Evolutionary conservation across 2,329 filamentous ascomycete genomes (phyloP), one percentile per base, ranked within the genome.

Genomic region (Bipolaris bicolor): DNA sequence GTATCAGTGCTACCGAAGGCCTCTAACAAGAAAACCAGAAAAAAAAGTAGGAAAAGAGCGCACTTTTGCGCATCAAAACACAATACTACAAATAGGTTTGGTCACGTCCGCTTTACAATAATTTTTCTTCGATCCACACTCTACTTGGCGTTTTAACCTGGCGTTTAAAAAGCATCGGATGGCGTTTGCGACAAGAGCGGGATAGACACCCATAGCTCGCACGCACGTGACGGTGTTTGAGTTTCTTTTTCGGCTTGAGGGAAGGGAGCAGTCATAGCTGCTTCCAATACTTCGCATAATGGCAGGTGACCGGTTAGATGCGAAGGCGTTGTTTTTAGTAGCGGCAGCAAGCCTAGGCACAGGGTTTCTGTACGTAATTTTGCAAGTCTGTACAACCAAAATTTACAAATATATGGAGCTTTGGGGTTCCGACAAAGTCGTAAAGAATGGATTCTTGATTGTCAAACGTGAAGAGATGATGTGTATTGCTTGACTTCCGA

Each of bases 41-140:
- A 66, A 67, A 68, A 68, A 67, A 66, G 48, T 57, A 65, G 62
- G 60, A 67, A 70, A 69, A 67, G 57, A 55, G 53, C 31, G 62
- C 48, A 20, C 22, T 36, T 5, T 49, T 57, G 22, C 46, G 45
- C 44, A 26, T 29, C 41, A 45, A 43, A 48, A 59, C 46, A 58
- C 58, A 61, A 44, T n/a, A 43, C 50, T 52, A 57, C 57, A 62
- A 60, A 60, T 51, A 60, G 57, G 52, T 60, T 62, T 62, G 57
- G 41, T 52, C 48, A 43, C 45, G 29, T 49, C 31, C 43, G 24
- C 29, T 55, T 50, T 33, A 44, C 48, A 39, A 40, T 55, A 55
- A 61, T 53, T 34, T 46, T 49, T 33, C 13, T 20, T 20, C n/a
- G 26, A 24, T 54, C 34, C 22, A 6, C 20, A 49, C 33, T 39